Evolutionary conservation across 176 grass and related monocot species (phyloP).

Genomic region (Saccharum officinarum): DNA sequence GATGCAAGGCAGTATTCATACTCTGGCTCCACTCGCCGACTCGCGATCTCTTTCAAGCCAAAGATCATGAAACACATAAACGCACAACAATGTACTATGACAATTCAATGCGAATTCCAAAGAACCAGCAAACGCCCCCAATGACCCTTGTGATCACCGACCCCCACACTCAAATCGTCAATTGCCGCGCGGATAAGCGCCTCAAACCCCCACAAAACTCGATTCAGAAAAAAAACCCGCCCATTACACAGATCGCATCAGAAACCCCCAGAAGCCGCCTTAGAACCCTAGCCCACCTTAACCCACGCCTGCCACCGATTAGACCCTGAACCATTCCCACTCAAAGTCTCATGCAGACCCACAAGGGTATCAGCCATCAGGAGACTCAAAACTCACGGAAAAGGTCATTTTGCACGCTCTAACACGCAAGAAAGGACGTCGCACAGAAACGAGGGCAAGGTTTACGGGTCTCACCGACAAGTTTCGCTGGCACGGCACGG

Average conservation of each 20-base stretch:
- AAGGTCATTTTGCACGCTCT: not conserved
- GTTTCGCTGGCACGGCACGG: not conserved
- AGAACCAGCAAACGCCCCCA: not conserved
- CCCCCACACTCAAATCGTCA: not conserved
- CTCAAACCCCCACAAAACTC: not conserved
- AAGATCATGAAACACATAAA: not conserved
- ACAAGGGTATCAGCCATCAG: too few relatives aligned
- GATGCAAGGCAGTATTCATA: not conserved
- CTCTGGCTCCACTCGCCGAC: not conserved
- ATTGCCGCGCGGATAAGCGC: not conserved
- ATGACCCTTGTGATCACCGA: not conserved
- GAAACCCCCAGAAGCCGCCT: not conserved
- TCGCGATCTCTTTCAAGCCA: not conserved
- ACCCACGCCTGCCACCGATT: constrained; percentile 3
- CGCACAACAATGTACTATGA: constrained; percentile 11
- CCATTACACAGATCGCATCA: not conserved
- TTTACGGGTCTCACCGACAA: constrained; percentile 22
- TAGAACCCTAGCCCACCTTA: constrained; percentile 30
- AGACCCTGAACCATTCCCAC: not conserved
- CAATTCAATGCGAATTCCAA: not conserved
- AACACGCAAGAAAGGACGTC: not conserved
- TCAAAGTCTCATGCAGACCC: too few relatives aligned
- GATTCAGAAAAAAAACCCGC: not conserved
- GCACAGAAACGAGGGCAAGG: not conserved
- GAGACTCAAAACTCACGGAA: not conserved